Base-by-base conservation (phyloP, 768 basidiomycete genomes). In the Termitomyces titanicus region DNA sequence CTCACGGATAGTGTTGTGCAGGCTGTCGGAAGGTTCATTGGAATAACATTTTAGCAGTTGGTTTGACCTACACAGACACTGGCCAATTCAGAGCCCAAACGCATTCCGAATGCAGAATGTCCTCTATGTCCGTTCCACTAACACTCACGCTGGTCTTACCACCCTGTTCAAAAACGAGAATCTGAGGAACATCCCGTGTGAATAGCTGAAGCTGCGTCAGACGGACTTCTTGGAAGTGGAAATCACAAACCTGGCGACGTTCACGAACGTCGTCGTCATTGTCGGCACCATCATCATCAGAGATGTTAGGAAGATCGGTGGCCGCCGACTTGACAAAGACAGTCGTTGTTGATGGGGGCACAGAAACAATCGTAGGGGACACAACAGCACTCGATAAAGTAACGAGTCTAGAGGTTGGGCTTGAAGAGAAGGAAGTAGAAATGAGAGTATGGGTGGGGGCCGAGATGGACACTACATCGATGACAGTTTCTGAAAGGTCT, bases 1-100 rank as follows among this genome's bases (percentile, higher is more conserved):
- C 64, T 91, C 88, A 25, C 89, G 84, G 66, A 88, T 81, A 27
- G 88, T 89, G 64, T 89, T 80, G 50, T 74, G 74, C 50, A 92
- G 76, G 22, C 88, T 91, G 58, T 24, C 54, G 20, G 24, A 51
- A 46, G 27, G 52, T 13, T 51, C 55, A 54, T 55, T 37, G 27
- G 8, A 35, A 17, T 37, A n/a, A 7, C 2, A 18, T 51, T 31
- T 37, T 47, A 39, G 35, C 13, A 9, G 39, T 29, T 31, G 43
- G 39, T 44, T 31, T 29, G 31, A 74, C 86, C 61, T 70, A 92
- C 89, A 77, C 73, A 49, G 81, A 79, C 27, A 84, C 74, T 1
- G 89, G 89, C 82, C 84, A 91, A 66, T 84, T 85, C 51, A 91
- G 70, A 35, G 84, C 73, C 70, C 74, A 71, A 39, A 89, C 70